phyloP scores from a whole-genome alignment of 2,329 filamentous ascomycete genomes.

The Monilinia aucupariae region DNA sequence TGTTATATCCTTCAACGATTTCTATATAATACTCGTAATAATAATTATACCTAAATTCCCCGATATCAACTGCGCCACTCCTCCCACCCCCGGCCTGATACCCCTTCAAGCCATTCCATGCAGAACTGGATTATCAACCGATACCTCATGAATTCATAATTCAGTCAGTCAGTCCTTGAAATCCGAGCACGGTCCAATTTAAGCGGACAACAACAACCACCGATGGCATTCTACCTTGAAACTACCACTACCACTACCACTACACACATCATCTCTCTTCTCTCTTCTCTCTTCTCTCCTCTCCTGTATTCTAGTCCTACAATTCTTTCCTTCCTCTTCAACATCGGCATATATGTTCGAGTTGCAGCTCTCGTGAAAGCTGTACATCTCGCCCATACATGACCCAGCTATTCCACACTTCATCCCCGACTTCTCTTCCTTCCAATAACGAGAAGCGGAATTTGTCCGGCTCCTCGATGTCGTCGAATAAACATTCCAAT shows the following conservation, averaged over 20 bases:
- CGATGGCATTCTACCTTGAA: conserved; percentile 1
- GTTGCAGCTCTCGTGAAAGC: conserved; percentile 31
- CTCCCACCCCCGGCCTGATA: no score
- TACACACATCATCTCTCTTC: no score
- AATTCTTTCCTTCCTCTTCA: neutral
- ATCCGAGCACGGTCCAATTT: no score
- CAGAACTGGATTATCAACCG: no score
- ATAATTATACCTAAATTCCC: no score
- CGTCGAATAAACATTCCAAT: conserved; percentile 48
- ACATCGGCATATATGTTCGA: conserved; percentile 17
- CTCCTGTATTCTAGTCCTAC: neutral
- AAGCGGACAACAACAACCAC: no score
- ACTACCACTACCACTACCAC: neutral
- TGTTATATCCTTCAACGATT: no score
- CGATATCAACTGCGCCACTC: no score
- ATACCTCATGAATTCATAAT: no score
- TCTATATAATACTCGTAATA: no score
- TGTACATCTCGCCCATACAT: conserved; percentile 26
- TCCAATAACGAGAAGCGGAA: conserved; percentile 34
- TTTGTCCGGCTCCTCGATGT: conserved; percentile 34
- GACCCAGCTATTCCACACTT: conserved; percentile 33
- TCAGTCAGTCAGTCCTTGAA: no score
- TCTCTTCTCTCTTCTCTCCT: neutral
- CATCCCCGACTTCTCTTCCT: conserved; percentile 25
- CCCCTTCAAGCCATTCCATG: no score